These are phyloP conservation scores for Thelonectria olida DNA, from an alignment of 2,329 filamentous ascomycete genomes.

Conservation along the genomic window DNA sequence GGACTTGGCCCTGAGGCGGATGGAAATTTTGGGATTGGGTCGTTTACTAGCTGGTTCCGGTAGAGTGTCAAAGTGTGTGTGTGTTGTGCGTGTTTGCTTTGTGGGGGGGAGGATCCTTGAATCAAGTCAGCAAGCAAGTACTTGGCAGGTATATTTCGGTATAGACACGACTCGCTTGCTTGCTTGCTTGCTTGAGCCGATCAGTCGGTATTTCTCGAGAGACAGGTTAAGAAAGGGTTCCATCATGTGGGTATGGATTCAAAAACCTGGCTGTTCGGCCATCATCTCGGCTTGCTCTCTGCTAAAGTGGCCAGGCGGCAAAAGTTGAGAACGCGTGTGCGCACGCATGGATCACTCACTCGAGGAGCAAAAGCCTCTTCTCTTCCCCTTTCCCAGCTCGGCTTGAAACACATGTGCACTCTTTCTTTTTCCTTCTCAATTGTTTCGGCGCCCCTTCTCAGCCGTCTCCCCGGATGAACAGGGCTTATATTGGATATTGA, in stretches of 20 bases:
- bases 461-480: background rate
- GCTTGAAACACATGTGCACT: constrained; percentile 15
- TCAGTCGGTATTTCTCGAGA: constrained; percentile 1
- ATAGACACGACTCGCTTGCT: background rate
- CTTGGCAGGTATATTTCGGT: background rate
- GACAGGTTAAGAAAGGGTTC: background rate
- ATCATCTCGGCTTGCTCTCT: background rate
- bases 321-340: constrained; percentile 5
- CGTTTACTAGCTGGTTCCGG: constrained; percentile 6
- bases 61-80: background rate
- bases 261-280: background rate
- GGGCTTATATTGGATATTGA: background rate
- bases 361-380: background rate
- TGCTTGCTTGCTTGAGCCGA: constrained; percentile 3
- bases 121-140: background rate
- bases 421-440: background rate
- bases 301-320: background rate
- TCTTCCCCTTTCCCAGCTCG: background rate
- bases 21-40: background rate
- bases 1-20: constrained; percentile 1
- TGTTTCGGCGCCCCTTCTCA: background rate
- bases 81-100: constrained; percentile 1
- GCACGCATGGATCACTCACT: constrained; percentile 5
- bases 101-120: background rate
- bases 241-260: background rate